Base-by-base conservation (phyloP, 2,329 filamentous ascomycete genomes). In the Coniosporium tulheliwenetii region DNA sequence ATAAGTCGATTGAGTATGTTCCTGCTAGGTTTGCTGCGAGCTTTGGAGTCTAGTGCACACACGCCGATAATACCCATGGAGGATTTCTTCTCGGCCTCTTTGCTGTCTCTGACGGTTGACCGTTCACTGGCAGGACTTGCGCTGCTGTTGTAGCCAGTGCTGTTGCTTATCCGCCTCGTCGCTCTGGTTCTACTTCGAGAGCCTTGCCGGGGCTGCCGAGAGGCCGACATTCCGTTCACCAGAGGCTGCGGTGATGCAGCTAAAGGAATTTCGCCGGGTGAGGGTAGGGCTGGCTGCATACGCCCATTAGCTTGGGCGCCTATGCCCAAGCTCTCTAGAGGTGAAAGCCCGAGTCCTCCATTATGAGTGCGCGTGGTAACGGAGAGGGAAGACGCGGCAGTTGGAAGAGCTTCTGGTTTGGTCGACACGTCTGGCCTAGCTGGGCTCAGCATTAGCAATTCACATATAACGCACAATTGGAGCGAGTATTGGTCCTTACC, bases 1-100 rank as follows among this genome's bases (percentile, higher is more conserved):
- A 95, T 89, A 14, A 98, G 70, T 39, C 87, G 77, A 54, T 93
- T 96, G 44, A 98, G 66, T 50, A 98, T 98, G 55, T 94, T 96
- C 49, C 93, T 75, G 56, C 89, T 95, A 1, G 91, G 91, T 61
- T 96, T 96, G 69, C 87, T 95, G 53, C 91, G 76, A 31, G 91
- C 91, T 65, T 98, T 98, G 50, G 89, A 75, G 63, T 98, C 91
- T 43, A 98, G 69, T 15, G 91, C 93, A 59, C 91, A 98, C 8
- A 98, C 85, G 40, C 91, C 91, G 54, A 98, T 94, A 43, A 69
- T 73, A 45, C 77, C 77, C 45, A 77, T 63, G 13, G 61, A 63
- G 39, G 61, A 60, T 41, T 62, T 60, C 47, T 60, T 55, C 15
- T 43, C 43, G 8, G 38, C 70, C 52, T 79, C 71, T 54, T 71